Evolutionary conservation across 2,329 filamentous ascomycete genomes (phyloP), one percentile per base, ranked within the genome.

Genomic region (Thielaviopsis euricoi): DNA sequence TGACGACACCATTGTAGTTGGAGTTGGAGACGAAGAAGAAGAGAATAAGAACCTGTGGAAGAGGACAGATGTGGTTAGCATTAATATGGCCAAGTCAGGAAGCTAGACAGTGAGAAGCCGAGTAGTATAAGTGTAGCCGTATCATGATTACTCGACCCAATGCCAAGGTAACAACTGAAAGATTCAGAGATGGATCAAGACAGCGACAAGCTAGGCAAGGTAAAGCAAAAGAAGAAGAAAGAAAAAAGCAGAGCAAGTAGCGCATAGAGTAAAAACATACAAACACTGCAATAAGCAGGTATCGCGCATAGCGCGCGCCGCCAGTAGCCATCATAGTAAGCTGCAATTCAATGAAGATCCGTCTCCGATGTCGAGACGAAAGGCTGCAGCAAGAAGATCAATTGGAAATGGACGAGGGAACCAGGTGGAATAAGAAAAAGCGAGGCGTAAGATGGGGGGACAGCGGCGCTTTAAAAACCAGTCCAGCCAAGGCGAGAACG

Each of bases 221-320:
- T 21, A 33, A n/a, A 21, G 21, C 33, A 9, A 10, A n/a, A n/a
- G n/a, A n/a, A n/a, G n/a, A n/a, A n/a, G n/a, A n/a, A n/a, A n/a
- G n/a, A n/a, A n/a, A n/a, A n/a, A n/a, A n/a, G n/a, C n/a, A n/a
- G n/a, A n/a, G n/a, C n/a, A n/a, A 48, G 21, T 40, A 29, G 40
- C 43, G 43, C 17, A 21, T 43, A 10, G 43, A 2, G 60, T 26
- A 26, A 21, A 17, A 51, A 77, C 85, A 68, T 79, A 95, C 90
- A 67, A 95, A 85, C 67, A 89, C 79, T 60, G 89, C 87, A 67
- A 95, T 82, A 68, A 93, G 77, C 69, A 95, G 77, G 71, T 83
- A 85, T 76, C 82, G 80, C 76, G 83, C 73, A 67, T 89, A 88
- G 72, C 86, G 83, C 71, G 84, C 81, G 64, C 80, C 83, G 68